phyloP scores from a whole-genome alignment of 1,139 yeast genomes.

The Magnusiomyces tetraspermus region DNA sequence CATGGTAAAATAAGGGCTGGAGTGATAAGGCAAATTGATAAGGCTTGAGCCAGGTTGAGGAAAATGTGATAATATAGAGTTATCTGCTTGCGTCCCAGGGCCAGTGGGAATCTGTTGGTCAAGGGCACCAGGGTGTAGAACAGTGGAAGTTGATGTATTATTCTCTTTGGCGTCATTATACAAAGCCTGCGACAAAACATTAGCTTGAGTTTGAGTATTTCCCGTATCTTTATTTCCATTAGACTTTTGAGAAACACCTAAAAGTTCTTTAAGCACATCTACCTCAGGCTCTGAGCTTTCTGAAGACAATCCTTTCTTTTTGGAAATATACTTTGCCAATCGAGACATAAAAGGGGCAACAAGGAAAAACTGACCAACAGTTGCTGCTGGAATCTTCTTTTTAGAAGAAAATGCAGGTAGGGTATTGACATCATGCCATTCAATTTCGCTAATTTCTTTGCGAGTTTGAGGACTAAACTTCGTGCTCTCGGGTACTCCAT shows the following conservation, averaged over 20 bases:
- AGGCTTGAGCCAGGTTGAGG: background rate
- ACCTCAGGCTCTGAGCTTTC: conserved; percentile 27
- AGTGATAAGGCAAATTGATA: background rate
- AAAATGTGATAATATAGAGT: no score
- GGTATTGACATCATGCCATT: conserved; percentile 50
- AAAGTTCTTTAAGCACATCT: conserved; percentile 28
- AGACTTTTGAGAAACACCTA: conserved; percentile 23
- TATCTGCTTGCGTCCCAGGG: no score
- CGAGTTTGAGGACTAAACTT: conserved; percentile 72
- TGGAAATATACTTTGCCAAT: conserved; percentile 26
- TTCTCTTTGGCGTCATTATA: no score
- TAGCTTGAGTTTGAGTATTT: conserved; percentile 20
- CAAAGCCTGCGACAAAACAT: conserved; percentile 21
- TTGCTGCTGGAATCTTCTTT: conserved; percentile 12
- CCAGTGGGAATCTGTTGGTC: no score
- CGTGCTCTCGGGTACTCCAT: conserved; percentile 69
- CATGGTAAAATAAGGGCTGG: conserved; percentile 9
- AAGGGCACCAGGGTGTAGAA: no score
- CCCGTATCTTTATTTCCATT: conserved; percentile 9
- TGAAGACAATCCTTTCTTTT: conserved; percentile 27
- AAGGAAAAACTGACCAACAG: conserved; percentile 27
- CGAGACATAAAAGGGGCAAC: conserved; percentile 35
- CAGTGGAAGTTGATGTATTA: no score
- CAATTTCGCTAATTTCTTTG: conserved; percentile 66
- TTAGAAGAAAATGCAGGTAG: conserved; percentile 34